These are phyloP conservation scores for Physcomitrium patens DNA, from an alignment of 225 moss, liverwort and hornwort genomes.

Conservation along the genomic window DNA sequence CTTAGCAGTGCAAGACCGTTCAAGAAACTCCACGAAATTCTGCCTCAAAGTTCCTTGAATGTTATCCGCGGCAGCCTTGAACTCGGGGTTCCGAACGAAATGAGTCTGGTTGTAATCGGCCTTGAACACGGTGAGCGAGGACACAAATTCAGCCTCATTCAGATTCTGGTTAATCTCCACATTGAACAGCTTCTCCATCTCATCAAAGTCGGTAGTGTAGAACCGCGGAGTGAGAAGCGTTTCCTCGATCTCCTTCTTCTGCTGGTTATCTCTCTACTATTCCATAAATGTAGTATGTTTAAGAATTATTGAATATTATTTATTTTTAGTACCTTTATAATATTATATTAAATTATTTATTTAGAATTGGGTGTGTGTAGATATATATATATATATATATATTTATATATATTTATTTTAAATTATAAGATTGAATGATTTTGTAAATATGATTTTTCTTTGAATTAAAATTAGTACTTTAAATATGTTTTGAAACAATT, in stretches of 20 bases:
- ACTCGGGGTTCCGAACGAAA: slow-evolving; percentile 87
- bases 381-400: too few relatives aligned
- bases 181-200: slow-evolving; percentile 98
- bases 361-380: too few relatives aligned
- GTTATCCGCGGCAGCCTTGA: slow-evolving; percentile 84
- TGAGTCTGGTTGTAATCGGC: slow-evolving; percentile 98
- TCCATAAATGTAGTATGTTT: too few relatives aligned
- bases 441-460: too few relatives aligned
- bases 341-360: too few relatives aligned
- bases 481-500: too few relatives aligned
- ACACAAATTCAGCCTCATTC: slow-evolving; percentile 92
- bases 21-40: slow-evolving; percentile 98
- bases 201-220: slow-evolving; percentile 98
- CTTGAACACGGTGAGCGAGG: slow-evolving; percentile 83
- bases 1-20: slow-evolving; percentile 98
- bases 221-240: slow-evolving; percentile 89
- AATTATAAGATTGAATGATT: too few relatives aligned
- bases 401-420: too few relatives aligned
- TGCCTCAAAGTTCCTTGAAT: slow-evolving; percentile 88
- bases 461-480: too few relatives aligned
- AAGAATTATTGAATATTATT: too few relatives aligned
- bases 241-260: slow-evolving; percentile 87
- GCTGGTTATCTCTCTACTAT: slow-evolving; percentile 42
- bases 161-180: slow-evolving; percentile 90
- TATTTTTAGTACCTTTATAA: too few relatives aligned